Percentiles rank a stretch among this genome's conserved stretches.
Evolutionary conservation across 1,284 basidiomycete species (phyloP).

Genomic region (Taiwanofungus camphoratus): DNA sequence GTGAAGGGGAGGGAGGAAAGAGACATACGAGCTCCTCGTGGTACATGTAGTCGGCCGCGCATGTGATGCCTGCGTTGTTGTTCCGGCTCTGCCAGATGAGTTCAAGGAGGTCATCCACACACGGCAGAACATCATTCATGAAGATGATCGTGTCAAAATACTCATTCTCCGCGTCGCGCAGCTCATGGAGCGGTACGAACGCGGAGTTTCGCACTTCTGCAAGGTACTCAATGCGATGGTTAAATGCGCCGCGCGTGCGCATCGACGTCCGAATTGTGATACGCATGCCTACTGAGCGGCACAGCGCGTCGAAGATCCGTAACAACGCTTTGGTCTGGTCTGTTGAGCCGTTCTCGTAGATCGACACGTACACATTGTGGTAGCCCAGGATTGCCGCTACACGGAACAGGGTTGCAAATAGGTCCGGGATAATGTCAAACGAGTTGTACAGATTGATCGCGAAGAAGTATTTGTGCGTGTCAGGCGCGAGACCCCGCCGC

Average conservation of each 20-base stretch:
- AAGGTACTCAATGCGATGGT: constrained; percentile 97
- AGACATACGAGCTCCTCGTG: constrained; percentile 80
- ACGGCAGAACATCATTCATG: constrained; percentile 97
- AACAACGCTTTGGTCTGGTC: constrained; percentile 96
- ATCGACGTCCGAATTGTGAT: constrained; percentile 88
- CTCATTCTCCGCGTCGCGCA: constrained; percentile 84
- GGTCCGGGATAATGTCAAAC: constrained; percentile 95
- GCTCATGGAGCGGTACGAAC: constrained; percentile 87
- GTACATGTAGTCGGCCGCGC: constrained; percentile 97
- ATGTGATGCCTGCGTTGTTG: constrained; percentile 95
- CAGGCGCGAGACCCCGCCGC: constrained; percentile 39
- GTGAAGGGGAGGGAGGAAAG: background rate
- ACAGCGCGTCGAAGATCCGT: constrained; percentile 87
- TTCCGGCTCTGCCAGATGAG: constrained; percentile 88
- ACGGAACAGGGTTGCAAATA: constrained; percentile 94
- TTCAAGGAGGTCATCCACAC: constrained; percentile 92
- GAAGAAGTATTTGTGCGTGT: constrained; percentile 94
- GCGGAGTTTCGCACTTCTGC: constrained; percentile 95
- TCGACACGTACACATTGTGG: constrained; percentile 94
- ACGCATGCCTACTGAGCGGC: constrained; percentile 81
- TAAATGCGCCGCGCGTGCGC: constrained; percentile 91
- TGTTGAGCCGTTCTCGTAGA: constrained; percentile 95
- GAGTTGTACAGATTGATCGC: constrained; percentile 97
- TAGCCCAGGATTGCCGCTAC: constrained; percentile 86
- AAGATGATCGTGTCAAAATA: constrained; percentile 93